Evolutionary conservation across 352 stramenopile species (phyloP), one percentile per base, ranked within the genome.

Genomic region (Peronospora farinosa): DNA sequence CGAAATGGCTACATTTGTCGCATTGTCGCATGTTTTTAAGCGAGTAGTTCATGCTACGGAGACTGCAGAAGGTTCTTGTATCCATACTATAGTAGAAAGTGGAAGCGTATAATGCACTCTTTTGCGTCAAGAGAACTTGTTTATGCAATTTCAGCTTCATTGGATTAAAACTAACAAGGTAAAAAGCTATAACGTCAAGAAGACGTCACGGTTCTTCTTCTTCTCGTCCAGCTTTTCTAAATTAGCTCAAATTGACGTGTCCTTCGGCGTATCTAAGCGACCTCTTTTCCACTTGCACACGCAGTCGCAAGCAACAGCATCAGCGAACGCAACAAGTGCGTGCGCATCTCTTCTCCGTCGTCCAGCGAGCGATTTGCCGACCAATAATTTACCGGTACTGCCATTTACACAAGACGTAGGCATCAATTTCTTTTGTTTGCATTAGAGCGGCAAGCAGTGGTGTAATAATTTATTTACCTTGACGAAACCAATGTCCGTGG

Each of bases 401-500:
- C 27, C 58, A 12, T 1, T 56, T 32, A 53, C 47, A 69, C 19
- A 52, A 27, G 23, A 27, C 23, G 5, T n/a, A 51, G 35, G 8
- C 25, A 31, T 54, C 10, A 60, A 37, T 40, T n/a, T n/a, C 15
- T 30, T 16, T 3, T 10, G 30, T 30, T 27, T 16, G 2, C 39
- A 28, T 38, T 2, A 19, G 7, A 19, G n/a, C 12, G 2, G 19
- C 30, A 37, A n/a, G 37, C 8, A 42, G n/a, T n/a, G n/a, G n/a
- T 15, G 21, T 28, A 7, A 4, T 16, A 8, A 41, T 10, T 39
- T 11, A 39, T 56, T 52, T 75, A 96, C 86, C 87, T 97, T 97
- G 63, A 92, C 67, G 74, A 97, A 98, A 54, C 93, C 93, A 75
- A 98, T 98, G 67, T 97, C 78, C 52, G 71, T 91, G 63, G 92